Evolutionary conservation across 139 green algal species (phyloP), one percentile per base, ranked within the genome.

Genomic region (Chlamydomonas sp.): DNA sequence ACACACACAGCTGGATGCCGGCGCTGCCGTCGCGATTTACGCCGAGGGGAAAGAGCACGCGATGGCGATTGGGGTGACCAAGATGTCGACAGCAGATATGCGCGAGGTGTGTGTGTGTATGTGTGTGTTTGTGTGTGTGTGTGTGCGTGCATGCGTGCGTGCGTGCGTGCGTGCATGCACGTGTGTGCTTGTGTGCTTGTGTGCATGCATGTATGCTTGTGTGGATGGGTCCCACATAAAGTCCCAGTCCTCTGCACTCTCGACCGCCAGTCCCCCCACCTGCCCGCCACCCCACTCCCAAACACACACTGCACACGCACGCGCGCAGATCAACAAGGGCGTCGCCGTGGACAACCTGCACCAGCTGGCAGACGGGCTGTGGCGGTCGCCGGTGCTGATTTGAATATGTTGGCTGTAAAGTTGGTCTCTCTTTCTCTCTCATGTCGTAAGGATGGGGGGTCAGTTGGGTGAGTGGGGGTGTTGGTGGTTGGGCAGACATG

Each of bases 301-400:
- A 62, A 36, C 47, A 8, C 54, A 82, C 35, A 86, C 84, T 68
- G 67, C 65, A 62, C 6, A 62, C 39, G 10, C 39, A 50, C 39
- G 10, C 50, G 22, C 35, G 50, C 62, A 58, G 20, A 59, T 87
- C 26, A 88, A 89, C 69, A 96, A 97, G 81, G 93, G 89, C 10
- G 90, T 96, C 36, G 93, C 85, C 0, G 90, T 98, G 16, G 85
- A 97, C 29, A 94, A 90, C 73, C 74, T 97, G 63, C 94, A 98
- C 74, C 90, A 91, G 77, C 73, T 99, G 1, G 94, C 90, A 50
- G 95, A 99, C 67, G 95, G 90, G 0, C 83, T 99, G 29, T 99
- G 95, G 95, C 94, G 95, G 73, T 49, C 3, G 3, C 65, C 38
- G 3, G 62, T 69, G 24, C 35, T 69, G 26, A 5, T 57, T n/a